Evolutionary conservation across 1,284 basidiomycete species (phyloP), one percentile per base, ranked within the genome.

Genomic region (Puccinia polysora): DNA sequence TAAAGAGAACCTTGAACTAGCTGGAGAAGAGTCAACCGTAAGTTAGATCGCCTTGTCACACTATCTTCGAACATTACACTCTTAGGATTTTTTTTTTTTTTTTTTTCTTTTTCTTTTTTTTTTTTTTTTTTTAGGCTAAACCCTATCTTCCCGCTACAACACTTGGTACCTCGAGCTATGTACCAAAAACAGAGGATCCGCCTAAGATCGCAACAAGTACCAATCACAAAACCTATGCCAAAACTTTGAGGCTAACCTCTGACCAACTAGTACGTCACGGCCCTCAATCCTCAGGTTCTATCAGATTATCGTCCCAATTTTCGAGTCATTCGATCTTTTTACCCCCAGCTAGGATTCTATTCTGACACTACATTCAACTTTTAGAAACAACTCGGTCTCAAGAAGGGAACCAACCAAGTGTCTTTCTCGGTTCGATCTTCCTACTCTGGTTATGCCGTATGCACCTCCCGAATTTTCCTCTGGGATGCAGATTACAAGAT

Each of bases 401-500:
- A 90, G 78, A 85, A 90, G 36, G 96, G 96, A 1, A 84, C 90
- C 2, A 99, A 99, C 79, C 86, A 87, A 8, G 89, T 98, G 74
- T 94, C 94, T 0, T 99, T 98, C 79, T 93, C 92, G 0, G 86
- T 97, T 45, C 83, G 82, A 23, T 85, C 84, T 2, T 92, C 91
- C n/a, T 86, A 90, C 60, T 89, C 91, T 4, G 91, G 91, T 5
- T 85, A 85, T 2, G 87, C 91, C 1, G 89, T 89, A 0, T 97
- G 94, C 76, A 88, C 91, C 1, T 92, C 96, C 8, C 85, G 93
- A 3, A 90, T 99, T 76, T 99, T 98, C 77, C 83, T 98, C 18
- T 98, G 94, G 95, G 91, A 97, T 74, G 86, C 87, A 32, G 88
- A 86, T 8, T 91, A 97, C 79, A 85, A 86, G 30, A 87, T 98